Percentiles rank a stretch among this genome's conserved stretches.
Conservation (phyloP, 139 green algal genomes). For the Ulvella scutata region DNA sequence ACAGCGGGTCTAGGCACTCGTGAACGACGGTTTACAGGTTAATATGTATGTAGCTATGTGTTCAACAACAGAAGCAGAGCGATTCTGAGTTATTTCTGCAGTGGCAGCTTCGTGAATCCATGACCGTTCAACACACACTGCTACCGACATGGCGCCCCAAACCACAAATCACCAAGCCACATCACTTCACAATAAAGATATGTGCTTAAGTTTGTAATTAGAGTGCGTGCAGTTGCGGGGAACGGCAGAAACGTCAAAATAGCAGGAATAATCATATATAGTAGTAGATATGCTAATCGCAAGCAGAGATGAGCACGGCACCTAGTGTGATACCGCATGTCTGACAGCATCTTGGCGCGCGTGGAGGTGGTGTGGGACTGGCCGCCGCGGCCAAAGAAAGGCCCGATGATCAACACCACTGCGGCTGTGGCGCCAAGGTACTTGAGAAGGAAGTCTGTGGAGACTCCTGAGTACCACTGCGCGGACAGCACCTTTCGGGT, state of each 20-base stretch:
- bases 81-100: neutral
- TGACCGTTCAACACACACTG: no score
- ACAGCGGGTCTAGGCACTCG: no score
- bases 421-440: constrained; percentile 59
- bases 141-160: no score
- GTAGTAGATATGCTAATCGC: neutral
- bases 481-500: neutral
- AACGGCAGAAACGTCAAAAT: no score
- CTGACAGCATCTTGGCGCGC: constrained; percentile 49
- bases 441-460: constrained; percentile 54
- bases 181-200: no score
- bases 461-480: neutral
- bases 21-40: no score
- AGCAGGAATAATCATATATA: no score
- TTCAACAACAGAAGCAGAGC: neutral
- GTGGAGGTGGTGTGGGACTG: constrained; percentile 18
- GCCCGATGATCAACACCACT: constrained; percentile 65
- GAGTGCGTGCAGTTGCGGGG: no score
- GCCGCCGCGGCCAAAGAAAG: constrained; percentile 53
- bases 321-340: constrained; percentile 69
- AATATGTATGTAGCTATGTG: no score
- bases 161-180: no score
- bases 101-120: no score
- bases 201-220: no score
- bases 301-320: constrained; percentile 56